Evolutionary conservation across 257 asterid species (phyloP).

Genomic region (Solanum bulbocastanum): DNA sequence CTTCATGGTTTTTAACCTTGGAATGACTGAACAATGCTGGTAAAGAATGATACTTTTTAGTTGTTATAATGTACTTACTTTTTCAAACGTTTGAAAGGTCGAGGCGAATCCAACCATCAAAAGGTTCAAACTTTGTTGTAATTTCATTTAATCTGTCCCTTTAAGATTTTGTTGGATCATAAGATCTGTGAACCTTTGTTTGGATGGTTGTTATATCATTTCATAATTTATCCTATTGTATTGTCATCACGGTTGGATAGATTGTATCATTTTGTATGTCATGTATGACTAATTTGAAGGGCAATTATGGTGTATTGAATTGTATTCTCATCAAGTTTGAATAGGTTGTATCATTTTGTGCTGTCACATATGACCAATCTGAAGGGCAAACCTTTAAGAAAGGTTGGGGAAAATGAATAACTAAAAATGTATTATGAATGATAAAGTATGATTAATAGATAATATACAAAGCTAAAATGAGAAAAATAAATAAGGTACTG

Average conservation of each 20-base stretch:
- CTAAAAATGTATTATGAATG: background rate
- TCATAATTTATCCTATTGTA: background rate
- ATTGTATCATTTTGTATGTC: no score
- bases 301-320: no score
- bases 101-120: background rate
- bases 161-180: background rate
- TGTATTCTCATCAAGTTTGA: background rate
- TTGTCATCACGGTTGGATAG: background rate
- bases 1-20: background rate
- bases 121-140: background rate
- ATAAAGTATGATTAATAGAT: no score
- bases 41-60: background rate
- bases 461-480: background rate
- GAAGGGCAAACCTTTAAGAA: no score
- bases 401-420: background rate
- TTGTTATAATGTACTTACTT: background rate
- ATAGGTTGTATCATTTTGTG: no score
- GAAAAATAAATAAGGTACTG: no score
- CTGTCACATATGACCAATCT: background rate
- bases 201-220: background rate
- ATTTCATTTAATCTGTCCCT: background rate
- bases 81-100: background rate
- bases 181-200: no score
- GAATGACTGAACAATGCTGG: background rate
- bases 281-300: no score